Base-by-base conservation (phyloP, 768 basidiomycete species). In the Boletus tomentosulus region DNA sequence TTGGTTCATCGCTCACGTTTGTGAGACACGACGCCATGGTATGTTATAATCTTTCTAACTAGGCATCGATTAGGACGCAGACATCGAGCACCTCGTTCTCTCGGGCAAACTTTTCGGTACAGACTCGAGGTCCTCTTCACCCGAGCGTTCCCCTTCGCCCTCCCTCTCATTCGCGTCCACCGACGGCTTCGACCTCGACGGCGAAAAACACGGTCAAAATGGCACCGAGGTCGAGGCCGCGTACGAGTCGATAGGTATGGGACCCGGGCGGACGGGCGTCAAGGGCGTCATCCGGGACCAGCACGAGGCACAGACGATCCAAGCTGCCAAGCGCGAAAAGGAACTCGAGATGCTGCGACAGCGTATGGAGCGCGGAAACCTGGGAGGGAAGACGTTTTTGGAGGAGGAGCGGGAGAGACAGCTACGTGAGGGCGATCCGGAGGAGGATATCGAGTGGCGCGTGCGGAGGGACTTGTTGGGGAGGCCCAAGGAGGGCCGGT, bases 221-320 rank as follows among this genome's bases (percentile, higher is more conserved):
- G 73, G 70, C 44, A 62, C 76, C 50, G 67, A 73, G 61, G 54
- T 69, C 4, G 48, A 39, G 4, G 19, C 52, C 27, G 48, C 59
- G 11, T 57, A 73, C 46, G 82, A 86, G 51, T 84, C 85, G 12
- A 89, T 92, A 47, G 89, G 91, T 9, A 87, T 92, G 86, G 88
- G 86, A 4, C 87, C 87, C 10, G 90, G 90, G 4, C 77, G 91
- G 27, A 93, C 91, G 6, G 91, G 91, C 22, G 91, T 92, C 45
- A 93, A 93, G 60, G 90, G 91, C 25, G 91, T 93, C 54, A 88
- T 93, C 53, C 80, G 89, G 27, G 91, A 93, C 70, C 78, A 82
- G 30, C 76, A 84, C 54, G 91, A 93, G 63, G 88, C 88, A 3
- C 77, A 73, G 24, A 69, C 74, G 47, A 64, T 83, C 22, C 75